Percentiles rank a stretch among this genome's conserved stretches.
phyloP scores from a whole-genome alignment of 2,329 filamentous ascomycete species.

The Phialophora verrucosa region DNA sequence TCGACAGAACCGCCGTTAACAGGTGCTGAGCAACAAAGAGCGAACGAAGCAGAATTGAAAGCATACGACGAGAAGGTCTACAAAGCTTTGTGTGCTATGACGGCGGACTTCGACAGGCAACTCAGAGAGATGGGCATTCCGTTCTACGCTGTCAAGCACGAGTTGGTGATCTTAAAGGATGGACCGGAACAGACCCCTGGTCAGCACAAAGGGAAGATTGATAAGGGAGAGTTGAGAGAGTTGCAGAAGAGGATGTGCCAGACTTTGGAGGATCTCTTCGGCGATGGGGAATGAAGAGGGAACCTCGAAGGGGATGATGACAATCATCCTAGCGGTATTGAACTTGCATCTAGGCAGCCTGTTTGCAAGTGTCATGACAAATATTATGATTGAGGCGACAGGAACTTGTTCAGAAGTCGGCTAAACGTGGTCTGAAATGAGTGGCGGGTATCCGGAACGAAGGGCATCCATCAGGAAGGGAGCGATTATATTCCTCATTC shows the following conservation, averaged over 20 bases:
- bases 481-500: neutral
- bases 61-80: conserved; percentile 69
- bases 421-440: neutral
- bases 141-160: conserved; percentile 62
- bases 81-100: conserved; percentile 64
- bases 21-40: conserved; percentile 38
- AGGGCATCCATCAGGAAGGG: neutral
- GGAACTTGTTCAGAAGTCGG: neutral
- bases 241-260: conserved; percentile 57
- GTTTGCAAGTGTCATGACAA: neutral
- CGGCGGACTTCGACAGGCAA: conserved; percentile 61
- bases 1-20: conserved; percentile 17
- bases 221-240: conserved; percentile 50
- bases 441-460: neutral
- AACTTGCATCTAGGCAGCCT: neutral
- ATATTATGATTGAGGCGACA: neutral
- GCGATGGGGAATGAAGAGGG: conserved; percentile 27
- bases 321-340: neutral
- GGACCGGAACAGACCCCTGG: conserved; percentile 30
- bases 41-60: conserved; percentile 60
- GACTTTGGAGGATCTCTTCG: conserved; percentile 58
- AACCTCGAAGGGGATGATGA: neutral
- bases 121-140: conserved; percentile 64
- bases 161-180: conserved; percentile 48
- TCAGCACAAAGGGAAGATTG: conserved; percentile 42